Conservation (phyloP, 2,329 filamentous ascomycete species). For the Trichoderma simmonsii region DNA sequence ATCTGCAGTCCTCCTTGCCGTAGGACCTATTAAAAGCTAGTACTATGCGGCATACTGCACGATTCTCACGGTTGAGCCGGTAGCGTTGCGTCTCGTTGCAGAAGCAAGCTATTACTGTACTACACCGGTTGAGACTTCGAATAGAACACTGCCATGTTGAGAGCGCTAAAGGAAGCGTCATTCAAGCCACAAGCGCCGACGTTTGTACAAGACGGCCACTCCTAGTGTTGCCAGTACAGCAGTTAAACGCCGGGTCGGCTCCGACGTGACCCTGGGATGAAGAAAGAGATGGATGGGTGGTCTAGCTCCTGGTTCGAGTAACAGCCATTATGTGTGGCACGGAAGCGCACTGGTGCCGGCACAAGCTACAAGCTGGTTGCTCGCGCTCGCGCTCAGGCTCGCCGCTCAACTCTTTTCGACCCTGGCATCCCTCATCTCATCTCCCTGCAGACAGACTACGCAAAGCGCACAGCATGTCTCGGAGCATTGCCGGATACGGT, state of each 20-base stretch:
- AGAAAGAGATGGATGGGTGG: slow-evolving; percentile 1
- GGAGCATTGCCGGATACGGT: slow-evolving; percentile 6
- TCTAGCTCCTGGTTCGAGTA: slow-evolving; percentile 8
- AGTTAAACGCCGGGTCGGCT: slow-evolving; percentile 16
- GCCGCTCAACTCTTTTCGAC: neutral
- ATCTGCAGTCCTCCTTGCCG: neutral
- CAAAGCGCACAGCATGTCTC: neutral
- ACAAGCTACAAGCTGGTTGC: neutral
- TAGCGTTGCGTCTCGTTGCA: neutral
- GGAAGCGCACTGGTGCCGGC: neutral
- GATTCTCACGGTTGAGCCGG: neutral
- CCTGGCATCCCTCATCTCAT: neutral
- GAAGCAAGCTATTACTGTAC: neutral
- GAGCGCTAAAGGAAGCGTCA: slow-evolving; percentile 4
- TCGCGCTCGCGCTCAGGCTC: neutral
- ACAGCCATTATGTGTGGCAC: neutral
- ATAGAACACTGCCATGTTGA: slow-evolving; percentile 10
- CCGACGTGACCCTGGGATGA: slow-evolving; percentile 3
- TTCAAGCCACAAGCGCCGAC: slow-evolving; percentile 11
- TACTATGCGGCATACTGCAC: neutral
- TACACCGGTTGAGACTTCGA: neutral
- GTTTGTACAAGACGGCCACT: neutral
- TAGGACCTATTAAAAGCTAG: neutral
- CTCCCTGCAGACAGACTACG: neutral
- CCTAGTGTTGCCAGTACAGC: neutral